Percentiles rank a stretch among this genome's conserved stretches.
These are phyloP conservation scores for Spergularia azorica DNA, from an alignment of 179 eudicot genomes.

Conservation along the genomic window DNA sequence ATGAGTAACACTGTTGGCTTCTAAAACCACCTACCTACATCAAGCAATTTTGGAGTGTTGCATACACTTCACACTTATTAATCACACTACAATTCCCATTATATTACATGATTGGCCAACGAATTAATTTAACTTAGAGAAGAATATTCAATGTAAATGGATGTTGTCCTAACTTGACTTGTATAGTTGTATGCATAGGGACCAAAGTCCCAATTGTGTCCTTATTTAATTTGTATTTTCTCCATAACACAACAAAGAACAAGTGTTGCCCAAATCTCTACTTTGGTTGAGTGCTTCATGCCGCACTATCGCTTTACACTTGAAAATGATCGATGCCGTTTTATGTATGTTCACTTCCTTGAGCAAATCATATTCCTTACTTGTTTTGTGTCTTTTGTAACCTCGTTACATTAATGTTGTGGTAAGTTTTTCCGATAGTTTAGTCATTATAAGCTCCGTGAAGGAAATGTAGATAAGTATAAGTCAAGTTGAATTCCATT, in stretches of 20 bases:
- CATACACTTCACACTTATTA: too few species aligned
- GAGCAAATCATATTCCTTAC: slow-evolving; percentile 14
- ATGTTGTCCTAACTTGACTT: slow-evolving; percentile 20
- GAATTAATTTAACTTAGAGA: background rate
- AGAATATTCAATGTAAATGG: slow-evolving; percentile 4
- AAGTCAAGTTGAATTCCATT: too few species aligned
- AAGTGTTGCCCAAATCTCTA: slow-evolving; percentile 27
- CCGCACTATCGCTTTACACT: slow-evolving; percentile 18
- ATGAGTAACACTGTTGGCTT: too few species aligned
- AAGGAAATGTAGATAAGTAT: too few species aligned
- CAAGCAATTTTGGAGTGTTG: too few species aligned
- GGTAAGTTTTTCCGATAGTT: too few species aligned
- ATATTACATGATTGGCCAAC: slow-evolving; percentile 13
- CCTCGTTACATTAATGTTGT: background rate
- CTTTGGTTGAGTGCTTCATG: slow-evolving; percentile 26
- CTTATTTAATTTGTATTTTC: background rate
- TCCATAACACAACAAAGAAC: slow-evolving; percentile 19
- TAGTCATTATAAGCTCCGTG: too few species aligned
- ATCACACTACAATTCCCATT: too few species aligned
- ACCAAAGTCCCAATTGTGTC: slow-evolving; percentile 7
- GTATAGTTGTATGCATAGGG: background rate
- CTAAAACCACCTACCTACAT: too few species aligned
- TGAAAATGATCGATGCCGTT: slow-evolving; percentile 16
- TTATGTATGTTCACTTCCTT: background rate
- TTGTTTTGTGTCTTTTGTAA: slow-evolving; percentile 10